Percentiles rank a stretch among this genome's conserved stretches.
These are phyloP conservation scores for Podospora anserina DNA, from an alignment of 495 filamentous ascomycete genomes.

Conservation along the genomic window DNA sequence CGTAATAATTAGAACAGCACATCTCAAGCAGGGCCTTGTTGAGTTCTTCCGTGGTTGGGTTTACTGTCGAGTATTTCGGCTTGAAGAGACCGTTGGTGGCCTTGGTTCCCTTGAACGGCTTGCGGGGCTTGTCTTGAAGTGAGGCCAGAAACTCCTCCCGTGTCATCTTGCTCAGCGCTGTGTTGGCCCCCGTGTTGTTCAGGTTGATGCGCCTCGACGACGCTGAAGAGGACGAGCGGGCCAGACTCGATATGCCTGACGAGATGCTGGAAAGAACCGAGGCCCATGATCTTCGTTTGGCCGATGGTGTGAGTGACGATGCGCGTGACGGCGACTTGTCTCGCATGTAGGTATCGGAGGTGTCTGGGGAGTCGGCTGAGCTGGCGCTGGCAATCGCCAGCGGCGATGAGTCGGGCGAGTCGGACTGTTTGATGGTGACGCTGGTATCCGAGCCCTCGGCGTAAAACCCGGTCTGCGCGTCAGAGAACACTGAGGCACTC, in stretches of 20 bases:
- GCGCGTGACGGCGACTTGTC: slow-evolving; percentile 30
- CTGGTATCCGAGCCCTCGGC: slow-evolving; percentile 12
- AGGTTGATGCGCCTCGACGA: slow-evolving; percentile 29
- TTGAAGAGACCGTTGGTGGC: slow-evolving; percentile 18
- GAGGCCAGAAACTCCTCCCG: slow-evolving; percentile 32
- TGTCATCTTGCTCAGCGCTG: slow-evolving; percentile 33
- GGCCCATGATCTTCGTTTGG: slow-evolving; percentile 35
- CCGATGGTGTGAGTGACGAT: slow-evolving; percentile 25
- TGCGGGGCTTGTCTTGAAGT: slow-evolving; percentile 31
- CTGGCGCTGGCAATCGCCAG: slow-evolving; percentile 17
- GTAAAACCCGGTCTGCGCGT: slow-evolving; percentile 11
- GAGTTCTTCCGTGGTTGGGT: slow-evolving; percentile 30
- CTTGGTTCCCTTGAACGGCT: slow-evolving; percentile 15
- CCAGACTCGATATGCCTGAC: slow-evolving; percentile 35
- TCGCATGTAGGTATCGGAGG: slow-evolving; percentile 12
- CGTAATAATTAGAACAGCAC: slow-evolving; percentile 28
- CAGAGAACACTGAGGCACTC: not conserved
- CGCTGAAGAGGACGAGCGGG: slow-evolving; percentile 32
- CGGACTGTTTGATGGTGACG: slow-evolving; percentile 18
- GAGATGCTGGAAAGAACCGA: slow-evolving; percentile 37
- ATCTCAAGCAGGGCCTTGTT: slow-evolving; percentile 30
- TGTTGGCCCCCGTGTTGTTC: slow-evolving; percentile 24
- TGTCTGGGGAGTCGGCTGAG: slow-evolving; percentile 17
- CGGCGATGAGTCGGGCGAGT: slow-evolving; percentile 26
- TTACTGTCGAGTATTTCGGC: slow-evolving; percentile 23